Percentiles rank a stretch among this genome's conserved stretches.
Evolutionary conservation across 805 yeast genomes (phyloP).

Genomic region (Vanderwaltozyma verrucispora): DNA sequence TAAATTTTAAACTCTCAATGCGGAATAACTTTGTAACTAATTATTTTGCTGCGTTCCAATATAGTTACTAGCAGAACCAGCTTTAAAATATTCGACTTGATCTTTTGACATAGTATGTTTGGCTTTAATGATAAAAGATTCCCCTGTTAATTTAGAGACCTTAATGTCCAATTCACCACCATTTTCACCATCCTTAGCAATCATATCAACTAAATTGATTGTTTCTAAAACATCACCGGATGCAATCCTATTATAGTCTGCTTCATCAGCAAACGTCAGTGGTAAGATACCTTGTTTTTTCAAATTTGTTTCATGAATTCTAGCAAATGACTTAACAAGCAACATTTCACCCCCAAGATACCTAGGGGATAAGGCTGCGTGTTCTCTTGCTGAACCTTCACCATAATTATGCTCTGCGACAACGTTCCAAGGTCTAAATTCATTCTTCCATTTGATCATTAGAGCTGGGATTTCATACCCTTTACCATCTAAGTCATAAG

Average conservation of each 20-base stretch:
- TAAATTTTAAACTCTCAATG: too few relatives aligned
- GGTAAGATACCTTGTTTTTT: conserved; percentile 98
- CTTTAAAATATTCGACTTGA: conserved; percentile 91
- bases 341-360: conserved; percentile 87
- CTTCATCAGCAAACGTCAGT: conserved; percentile 79
- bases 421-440: conserved; percentile 80
- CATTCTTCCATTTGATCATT: conserved; percentile 91
- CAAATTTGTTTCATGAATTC: conserved; percentile 96
- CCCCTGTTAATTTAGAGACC: conserved; percentile 69
- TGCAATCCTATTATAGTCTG: conserved; percentile 72
- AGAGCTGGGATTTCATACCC: conserved; percentile 82
- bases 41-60: conserved; percentile 47
- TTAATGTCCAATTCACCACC: conserved; percentile 69
- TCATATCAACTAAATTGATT: conserved; percentile 60
- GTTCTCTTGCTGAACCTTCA: conserved; percentile 99
- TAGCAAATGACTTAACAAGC: conserved; percentile 89
- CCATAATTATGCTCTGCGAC: conserved; percentile 98
- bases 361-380: conserved; percentile 93
- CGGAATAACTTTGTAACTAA: too few relatives aligned
- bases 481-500: conserved; percentile 75
- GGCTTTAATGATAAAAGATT: conserved; percentile 55
- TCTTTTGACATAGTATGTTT: conserved; percentile 97
- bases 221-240: conserved; percentile 76
- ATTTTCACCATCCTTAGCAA: conserved; percentile 73
- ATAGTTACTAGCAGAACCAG: conserved; percentile 93